A percentile compares a stretch with the other conserved stretches of the same genome.
Conservation (phyloP, 768 basidiomycete species). For the Nidularia pulvinata region DNA sequence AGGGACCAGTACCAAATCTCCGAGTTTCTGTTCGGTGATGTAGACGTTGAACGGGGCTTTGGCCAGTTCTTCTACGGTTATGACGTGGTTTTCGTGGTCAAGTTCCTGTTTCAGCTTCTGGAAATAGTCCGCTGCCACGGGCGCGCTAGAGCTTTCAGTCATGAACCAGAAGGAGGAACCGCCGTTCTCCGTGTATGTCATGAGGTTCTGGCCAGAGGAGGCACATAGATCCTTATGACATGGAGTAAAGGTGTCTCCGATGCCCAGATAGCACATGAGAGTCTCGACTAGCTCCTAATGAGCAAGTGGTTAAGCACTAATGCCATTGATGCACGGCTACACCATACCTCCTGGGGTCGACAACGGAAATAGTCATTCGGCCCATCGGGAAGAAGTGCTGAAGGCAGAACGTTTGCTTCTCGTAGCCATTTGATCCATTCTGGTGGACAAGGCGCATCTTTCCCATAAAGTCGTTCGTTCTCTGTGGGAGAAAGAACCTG, state of each 20-base stretch:
- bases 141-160: conserved; percentile 62
- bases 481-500: conserved; percentile 30
- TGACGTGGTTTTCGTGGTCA: conserved; percentile 73
- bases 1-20: conserved; percentile 82
- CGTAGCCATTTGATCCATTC: conserved; percentile 67
- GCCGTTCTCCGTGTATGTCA: conserved; percentile 75
- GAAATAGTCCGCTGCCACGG: conserved; percentile 59
- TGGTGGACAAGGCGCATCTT: conserved; percentile 71
- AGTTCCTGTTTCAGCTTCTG: conserved; percentile 53
- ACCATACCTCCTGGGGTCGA: conserved; percentile 49
- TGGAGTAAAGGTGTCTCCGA: conserved; percentile 83
- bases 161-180: conserved; percentile 89
- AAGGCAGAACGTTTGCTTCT: conserved; percentile 45
- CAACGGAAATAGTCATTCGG: conserved; percentile 56
- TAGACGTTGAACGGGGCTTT: conserved; percentile 70
- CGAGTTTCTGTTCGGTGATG: conserved; percentile 69
- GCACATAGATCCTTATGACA: conserved; percentile 86
- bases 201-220: conserved; percentile 84
- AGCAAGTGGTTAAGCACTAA: not conserved
- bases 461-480: conserved; percentile 68
- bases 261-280: conserved; percentile 84
- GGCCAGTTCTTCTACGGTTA: conserved; percentile 61
- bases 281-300: conserved; percentile 65
- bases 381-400: conserved; percentile 48
- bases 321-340: not conserved